These are phyloP conservation scores for Gynostemma pentaphyllum DNA, from an alignment of 306 rosid species.

Conservation along the genomic window DNA sequence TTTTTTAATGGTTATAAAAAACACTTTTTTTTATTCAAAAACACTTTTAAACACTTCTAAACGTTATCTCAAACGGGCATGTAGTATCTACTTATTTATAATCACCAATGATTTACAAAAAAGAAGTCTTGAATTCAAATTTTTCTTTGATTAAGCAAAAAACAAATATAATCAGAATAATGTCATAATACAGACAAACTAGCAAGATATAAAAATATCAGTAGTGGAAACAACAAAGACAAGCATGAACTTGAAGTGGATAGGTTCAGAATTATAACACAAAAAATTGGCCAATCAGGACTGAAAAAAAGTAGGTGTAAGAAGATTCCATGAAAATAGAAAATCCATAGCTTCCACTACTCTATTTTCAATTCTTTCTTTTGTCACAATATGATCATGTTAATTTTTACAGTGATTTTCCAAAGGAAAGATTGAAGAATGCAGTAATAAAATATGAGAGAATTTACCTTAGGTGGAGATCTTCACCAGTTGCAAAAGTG, in stretches of 20 bases:
- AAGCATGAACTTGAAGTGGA: background rate
- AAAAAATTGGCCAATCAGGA: slow-evolving; percentile 11
- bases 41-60: too few relatives aligned
- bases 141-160: background rate
- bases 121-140: too few relatives aligned
- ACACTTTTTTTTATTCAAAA: too few relatives aligned
- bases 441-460: background rate
- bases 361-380: background rate
- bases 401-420: background rate
- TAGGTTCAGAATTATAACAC: background rate
- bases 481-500: slow-evolving; percentile 96
- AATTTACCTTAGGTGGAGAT: slow-evolving; percentile 77
- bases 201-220: slow-evolving; percentile 3
- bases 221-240: slow-evolving; percentile 10
- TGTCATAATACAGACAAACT: slow-evolving; percentile 7
- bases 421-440: background rate
- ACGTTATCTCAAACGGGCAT: too few relatives aligned
- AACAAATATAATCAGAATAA: background rate
- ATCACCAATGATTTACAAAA: too few relatives aligned
- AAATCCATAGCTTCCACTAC: background rate
- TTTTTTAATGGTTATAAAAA: too few relatives aligned
- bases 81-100: too few relatives aligned
- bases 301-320: background rate
- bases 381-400: background rate
- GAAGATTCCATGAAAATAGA: background rate